Evolutionary conservation across 768 basidiomycete species (phyloP).

Genomic region (Tulasnella sp.): DNA sequence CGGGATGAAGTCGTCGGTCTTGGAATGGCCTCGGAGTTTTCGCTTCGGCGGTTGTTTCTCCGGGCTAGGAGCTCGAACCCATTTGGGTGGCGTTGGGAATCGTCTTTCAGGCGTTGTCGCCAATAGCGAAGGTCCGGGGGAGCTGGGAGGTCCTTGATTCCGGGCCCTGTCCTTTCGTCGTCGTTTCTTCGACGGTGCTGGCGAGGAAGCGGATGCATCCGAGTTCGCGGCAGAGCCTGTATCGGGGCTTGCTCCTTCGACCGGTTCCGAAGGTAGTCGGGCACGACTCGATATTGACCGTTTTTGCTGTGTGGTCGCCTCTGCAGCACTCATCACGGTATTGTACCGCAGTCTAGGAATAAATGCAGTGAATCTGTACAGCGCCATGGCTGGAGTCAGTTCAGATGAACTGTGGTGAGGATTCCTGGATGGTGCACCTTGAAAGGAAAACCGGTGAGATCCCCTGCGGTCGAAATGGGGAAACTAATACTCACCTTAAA

Average conservation of each 20-base stretch:
- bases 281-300: background rate
- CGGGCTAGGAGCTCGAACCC: background rate
- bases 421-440: background rate
- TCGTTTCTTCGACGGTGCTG: background rate
- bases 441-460: background rate
- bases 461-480: background rate
- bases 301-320: background rate
- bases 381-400: background rate
- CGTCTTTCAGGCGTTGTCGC: background rate
- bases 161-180: background rate
- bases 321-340: conserved; percentile 1
- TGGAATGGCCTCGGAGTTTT: background rate
- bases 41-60: background rate
- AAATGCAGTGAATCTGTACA: background rate
- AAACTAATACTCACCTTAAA: background rate
- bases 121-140: background rate
- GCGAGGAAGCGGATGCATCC: background rate
- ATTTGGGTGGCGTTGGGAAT: background rate
- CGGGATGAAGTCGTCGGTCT: background rate
- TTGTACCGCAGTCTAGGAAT: background rate
- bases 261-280: background rate
- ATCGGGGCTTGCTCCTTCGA: background rate
- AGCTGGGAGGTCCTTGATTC: background rate
- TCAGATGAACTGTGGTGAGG: background rate
- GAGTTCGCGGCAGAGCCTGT: background rate